Evolutionary conservation across 2,329 filamentous ascomycete genomes (phyloP).

Genomic region (Alternaria gansuensis): DNA sequence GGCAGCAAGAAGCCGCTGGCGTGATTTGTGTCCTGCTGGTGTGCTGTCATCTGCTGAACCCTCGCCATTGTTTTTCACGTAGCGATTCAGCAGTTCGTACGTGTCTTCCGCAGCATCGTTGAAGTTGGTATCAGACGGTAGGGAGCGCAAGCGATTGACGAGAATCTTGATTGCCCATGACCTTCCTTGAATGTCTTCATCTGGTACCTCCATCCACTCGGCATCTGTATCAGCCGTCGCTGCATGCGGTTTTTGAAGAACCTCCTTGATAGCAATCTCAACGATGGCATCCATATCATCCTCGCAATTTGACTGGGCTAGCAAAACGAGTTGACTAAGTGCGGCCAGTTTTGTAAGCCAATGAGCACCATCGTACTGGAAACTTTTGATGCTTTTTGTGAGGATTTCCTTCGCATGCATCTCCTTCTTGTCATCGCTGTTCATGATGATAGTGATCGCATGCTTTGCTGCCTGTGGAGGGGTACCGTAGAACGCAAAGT

Average conservation of each 20-base stretch:
- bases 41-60: conserved; percentile 76
- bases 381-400: conserved; percentile 76
- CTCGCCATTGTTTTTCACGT: conserved; percentile 81
- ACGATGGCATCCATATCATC: conserved; percentile 76
- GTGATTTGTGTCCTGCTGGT: conserved; percentile 77
- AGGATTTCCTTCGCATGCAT: conserved; percentile 87
- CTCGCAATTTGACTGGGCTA: conserved; percentile 77
- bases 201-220: conserved; percentile 65
- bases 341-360: conserved; percentile 78
- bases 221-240: conserved; percentile 64
- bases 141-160: conserved; percentile 81
- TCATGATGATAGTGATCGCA: conserved; percentile 88
- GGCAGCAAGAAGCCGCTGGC: conserved; percentile 82
- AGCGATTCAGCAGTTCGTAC: conserved; percentile 78
- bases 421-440: conserved; percentile 78
- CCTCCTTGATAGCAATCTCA: conserved; percentile 76
- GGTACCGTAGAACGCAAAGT: conserved; percentile 82
- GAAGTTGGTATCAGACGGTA: conserved; percentile 57
- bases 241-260: conserved; percentile 73
- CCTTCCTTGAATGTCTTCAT: conserved; percentile 85
- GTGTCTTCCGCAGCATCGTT: conserved; percentile 68
- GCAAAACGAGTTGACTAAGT: conserved; percentile 77
- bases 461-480: conserved; percentile 90
- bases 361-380: conserved; percentile 74
- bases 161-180: conserved; percentile 83